Conservation (phyloP, 257 asterid genomes). For the Capsicum pubescens region DNA sequence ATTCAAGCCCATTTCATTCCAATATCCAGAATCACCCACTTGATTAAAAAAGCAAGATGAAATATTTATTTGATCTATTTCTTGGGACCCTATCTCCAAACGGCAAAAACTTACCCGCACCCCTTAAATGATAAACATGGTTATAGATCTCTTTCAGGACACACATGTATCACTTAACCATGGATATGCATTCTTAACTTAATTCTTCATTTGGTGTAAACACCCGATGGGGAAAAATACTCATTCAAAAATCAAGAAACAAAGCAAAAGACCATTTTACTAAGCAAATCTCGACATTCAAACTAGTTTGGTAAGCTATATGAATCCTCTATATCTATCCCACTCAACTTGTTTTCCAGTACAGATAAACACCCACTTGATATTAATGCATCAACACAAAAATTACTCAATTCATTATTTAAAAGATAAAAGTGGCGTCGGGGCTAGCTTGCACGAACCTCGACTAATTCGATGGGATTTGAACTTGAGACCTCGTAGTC, state of each 20-base stretch:
- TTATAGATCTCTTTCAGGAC: not conserved
- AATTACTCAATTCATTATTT: not conserved
- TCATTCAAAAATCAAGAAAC: not conserved
- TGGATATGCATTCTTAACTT: not conserved
- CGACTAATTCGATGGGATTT: not conserved
- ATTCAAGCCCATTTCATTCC: not conserved
- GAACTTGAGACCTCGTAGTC: not conserved
- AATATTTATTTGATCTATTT: not conserved
- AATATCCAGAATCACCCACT: not conserved
- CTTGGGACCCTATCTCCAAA: not conserved
- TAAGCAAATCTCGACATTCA: not conserved
- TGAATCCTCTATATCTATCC: not conserved
- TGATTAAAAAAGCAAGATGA: conserved; percentile 4
- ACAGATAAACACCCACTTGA: not conserved
- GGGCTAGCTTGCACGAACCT: not conserved
- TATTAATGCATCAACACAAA: not conserved
- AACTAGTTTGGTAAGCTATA: not conserved
- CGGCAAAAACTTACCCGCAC: not conserved
- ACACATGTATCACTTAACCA: not conserved
- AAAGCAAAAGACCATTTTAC: not conserved
- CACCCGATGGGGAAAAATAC: not conserved
- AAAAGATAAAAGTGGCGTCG: not conserved
- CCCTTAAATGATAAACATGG: not conserved
- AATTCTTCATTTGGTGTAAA: not conserved
- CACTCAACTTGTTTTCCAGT: not conserved